Conservation (phyloP, 306 rosid genomes). For the Prunus campanulata region DNA sequence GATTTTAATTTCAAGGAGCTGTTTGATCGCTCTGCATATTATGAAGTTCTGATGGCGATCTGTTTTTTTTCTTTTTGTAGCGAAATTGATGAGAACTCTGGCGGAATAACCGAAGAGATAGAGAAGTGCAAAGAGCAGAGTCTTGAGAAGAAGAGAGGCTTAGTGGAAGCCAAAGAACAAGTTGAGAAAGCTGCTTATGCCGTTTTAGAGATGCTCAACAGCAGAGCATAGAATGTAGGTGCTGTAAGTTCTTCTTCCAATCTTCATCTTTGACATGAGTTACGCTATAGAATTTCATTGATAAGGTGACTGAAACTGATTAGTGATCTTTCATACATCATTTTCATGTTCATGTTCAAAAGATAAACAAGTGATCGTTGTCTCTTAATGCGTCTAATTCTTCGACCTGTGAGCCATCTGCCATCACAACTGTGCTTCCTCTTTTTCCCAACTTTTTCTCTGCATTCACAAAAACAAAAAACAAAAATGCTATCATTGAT, state of each 20-base stretch:
- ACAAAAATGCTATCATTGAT: neutral
- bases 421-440: conserved; percentile 66
- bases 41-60: neutral
- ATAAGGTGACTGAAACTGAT: conserved; percentile 1
- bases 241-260: conserved; percentile 21
- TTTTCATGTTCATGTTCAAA: conserved; percentile 20
- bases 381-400: conserved; percentile 65
- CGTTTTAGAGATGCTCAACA: conserved; percentile 63
- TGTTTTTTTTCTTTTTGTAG: conserved; percentile 19
- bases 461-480: conserved; percentile 32
- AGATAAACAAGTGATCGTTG: conserved; percentile 59
- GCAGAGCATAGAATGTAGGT: conserved; percentile 30
- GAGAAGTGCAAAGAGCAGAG: conserved; percentile 63
- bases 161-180: conserved; percentile 69
- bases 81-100: conserved; percentile 65
- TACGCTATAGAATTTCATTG: conserved; percentile 4
- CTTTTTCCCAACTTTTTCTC: conserved; percentile 67
- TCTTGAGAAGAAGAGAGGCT: conserved; percentile 54
- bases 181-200: conserved; percentile 79
- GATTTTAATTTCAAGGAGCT: neutral
- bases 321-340: neutral
- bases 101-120: conserved; percentile 52
- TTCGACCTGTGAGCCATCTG: conserved; percentile 71
- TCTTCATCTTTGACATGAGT: neutral
- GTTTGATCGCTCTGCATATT: neutral